A percentile compares a stretch with the other conserved stretches of the same genome.
phyloP scores from a whole-genome alignment of 2,329 filamentous ascomycete genomes.

The Grosmannia huntii region DNA sequence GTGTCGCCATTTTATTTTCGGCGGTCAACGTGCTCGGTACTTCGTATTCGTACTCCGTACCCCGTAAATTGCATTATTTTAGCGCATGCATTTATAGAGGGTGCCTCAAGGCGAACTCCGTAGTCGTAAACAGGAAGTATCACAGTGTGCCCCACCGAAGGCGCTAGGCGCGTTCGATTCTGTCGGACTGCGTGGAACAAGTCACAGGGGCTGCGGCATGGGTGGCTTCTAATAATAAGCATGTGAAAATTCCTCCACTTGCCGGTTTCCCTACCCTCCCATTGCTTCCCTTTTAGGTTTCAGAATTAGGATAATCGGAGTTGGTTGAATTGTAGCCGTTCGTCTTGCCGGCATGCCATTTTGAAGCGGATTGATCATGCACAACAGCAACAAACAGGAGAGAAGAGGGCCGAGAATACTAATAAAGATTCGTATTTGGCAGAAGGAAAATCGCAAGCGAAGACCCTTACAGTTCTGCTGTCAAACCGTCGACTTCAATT shows the following conservation, averaged over 20 bases:
- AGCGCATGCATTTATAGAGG: too few species aligned
- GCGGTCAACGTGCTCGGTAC: too few species aligned
- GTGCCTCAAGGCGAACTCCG: too few species aligned
- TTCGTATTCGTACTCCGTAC: too few species aligned
- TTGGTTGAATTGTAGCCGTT: neutral
- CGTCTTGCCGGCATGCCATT: neutral
- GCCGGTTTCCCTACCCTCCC: neutral
- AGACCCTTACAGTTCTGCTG: neutral
- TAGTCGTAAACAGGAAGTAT: neutral
- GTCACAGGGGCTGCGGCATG: neutral
- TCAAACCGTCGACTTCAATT: neutral
- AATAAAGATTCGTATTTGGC: too few species aligned
- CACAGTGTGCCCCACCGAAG: neutral
- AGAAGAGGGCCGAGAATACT: too few species aligned
- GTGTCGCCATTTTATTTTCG: too few species aligned
- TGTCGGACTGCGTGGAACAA: neutral
- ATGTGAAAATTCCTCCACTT: neutral
- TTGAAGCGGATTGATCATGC: neutral
- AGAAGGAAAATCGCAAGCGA: too few species aligned
- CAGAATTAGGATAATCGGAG: too few species aligned
- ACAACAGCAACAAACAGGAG: too few species aligned
- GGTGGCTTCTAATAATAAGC: neutral
- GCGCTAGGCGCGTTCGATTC: neutral
- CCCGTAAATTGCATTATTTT: too few species aligned
- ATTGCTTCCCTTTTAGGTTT: neutral